Evolutionary conservation across 1,284 basidiomycete species (phyloP), one percentile per base, ranked within the genome.

Genomic region (Meripilus lineatus): DNA sequence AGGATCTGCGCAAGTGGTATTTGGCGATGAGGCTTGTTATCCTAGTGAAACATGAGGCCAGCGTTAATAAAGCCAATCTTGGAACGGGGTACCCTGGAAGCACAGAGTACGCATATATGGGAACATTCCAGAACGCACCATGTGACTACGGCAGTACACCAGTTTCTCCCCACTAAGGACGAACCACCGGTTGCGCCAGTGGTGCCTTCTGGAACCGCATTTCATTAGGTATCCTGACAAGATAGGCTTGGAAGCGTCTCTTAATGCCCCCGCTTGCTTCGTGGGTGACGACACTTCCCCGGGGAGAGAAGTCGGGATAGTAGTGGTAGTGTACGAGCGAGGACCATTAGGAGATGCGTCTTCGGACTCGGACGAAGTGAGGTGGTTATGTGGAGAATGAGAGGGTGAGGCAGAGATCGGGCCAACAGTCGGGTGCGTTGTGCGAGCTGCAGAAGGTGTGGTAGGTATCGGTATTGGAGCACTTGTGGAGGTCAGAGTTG

Each of bases 141-240:
- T 95, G 71, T 95, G 92, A 60, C 83, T 89, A 42, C 81, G 82
- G 15, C 80, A 84, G 67, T 95, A 95, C 17, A 88, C 68, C 45
- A 95, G 67, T 57, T 82, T 88, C 57, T 90, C 87, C 25, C 79
- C 78, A 24, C 84, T 90, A 21, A 95, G 71, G 44, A 88, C 81
- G 58, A 94, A 94, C 89, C 89, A 94, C 34, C 92, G 72, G 68
- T 99, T 99, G 47, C 93, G 76, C 96, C 96, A 99, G 48, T 84
- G 89, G 57, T 91, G 86, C 55, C 94, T 80, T 53, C 95, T 91
- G 40, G 84, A 84, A 34, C 93, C 93, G 63, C 93, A 93, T 63
- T 99, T 99, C 89, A 96, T 95, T 49, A 99, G 71, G 63, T 99
- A 99, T 2, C 93, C 93, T 23, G 85, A 81, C 4, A 93, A 61